phyloP scores from a whole-genome alignment of 495 filamentous ascomycete genomes.

The Achaetomiella virescens region DNA sequence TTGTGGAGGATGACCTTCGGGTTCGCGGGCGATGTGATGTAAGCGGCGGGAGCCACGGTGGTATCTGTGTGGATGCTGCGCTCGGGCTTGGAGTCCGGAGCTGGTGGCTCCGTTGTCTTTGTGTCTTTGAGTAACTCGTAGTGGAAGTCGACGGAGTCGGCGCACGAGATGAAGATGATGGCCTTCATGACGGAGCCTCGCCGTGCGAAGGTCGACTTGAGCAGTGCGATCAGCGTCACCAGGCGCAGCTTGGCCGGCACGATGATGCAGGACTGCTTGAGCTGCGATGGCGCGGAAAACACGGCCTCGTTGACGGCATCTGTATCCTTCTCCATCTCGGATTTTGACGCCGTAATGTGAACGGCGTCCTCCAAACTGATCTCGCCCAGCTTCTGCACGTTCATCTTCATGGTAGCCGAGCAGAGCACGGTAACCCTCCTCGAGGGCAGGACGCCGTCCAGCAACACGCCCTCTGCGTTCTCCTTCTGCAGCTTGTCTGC shows the following conservation, averaged over 20 bases:
- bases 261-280: slow-evolving; percentile 83
- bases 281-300: slow-evolving; percentile 85
- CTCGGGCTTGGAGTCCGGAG: slow-evolving; percentile 26
- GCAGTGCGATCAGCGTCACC: slow-evolving; percentile 73
- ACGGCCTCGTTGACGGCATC: slow-evolving; percentile 43
- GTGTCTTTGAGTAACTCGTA: slow-evolving; percentile 76
- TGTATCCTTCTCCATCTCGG: slow-evolving; percentile 40
- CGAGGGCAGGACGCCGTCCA: slow-evolving; percentile 57
- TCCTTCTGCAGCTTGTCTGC: slow-evolving; percentile 37
- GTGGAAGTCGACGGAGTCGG: slow-evolving; percentile 94
- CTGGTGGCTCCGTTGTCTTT: slow-evolving; percentile 19
- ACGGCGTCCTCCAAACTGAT: slow-evolving; percentile 91
- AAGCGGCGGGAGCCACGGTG: slow-evolving; percentile 39
- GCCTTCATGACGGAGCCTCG: slow-evolving; percentile 87
- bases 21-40: slow-evolving; percentile 45
- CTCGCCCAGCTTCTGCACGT: slow-evolving; percentile 83
- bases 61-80: slow-evolving; percentile 27
- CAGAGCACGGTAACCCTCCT: slow-evolving; percentile 84
- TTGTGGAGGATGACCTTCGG: slow-evolving; percentile 64
- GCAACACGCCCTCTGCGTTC: slow-evolving; percentile 34
- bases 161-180: slow-evolving; percentile 94
- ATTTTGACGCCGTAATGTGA: slow-evolving; percentile 69
- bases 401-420: slow-evolving; percentile 95
- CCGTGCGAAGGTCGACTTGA: slow-evolving; percentile 80
- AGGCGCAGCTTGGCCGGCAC: slow-evolving; percentile 83